A percentile compares a stretch with the other conserved stretches of the same genome.
Conservation (phyloP, 257 asterid species). For the Jacaranda mimosifolia region DNA sequence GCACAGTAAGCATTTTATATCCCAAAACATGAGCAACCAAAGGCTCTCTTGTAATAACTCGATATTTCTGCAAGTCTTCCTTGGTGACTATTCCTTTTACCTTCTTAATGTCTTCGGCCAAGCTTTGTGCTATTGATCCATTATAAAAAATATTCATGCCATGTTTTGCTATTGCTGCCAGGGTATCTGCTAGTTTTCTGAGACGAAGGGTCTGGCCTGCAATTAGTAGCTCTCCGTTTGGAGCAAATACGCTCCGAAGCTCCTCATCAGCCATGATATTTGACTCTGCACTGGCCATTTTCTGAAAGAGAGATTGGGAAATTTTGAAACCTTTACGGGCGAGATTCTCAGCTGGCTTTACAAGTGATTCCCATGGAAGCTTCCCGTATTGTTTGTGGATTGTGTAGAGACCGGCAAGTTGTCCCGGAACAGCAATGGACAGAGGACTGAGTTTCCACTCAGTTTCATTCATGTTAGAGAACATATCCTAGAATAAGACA, state of each 20-base stretch:
- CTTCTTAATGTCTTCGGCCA: slow-evolving; percentile 46
- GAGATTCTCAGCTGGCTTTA: slow-evolving; percentile 35
- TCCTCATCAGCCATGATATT: slow-evolving; percentile 16
- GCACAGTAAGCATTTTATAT: slow-evolving; percentile 45
- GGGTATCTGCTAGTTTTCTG: slow-evolving; percentile 43
- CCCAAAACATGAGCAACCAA: slow-evolving; percentile 44
- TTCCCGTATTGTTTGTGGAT: slow-evolving; percentile 52
- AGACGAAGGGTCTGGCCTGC: slow-evolving; percentile 38
- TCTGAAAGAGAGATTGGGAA: slow-evolving; percentile 38
- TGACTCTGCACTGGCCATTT: not conserved
- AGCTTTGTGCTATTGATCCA: slow-evolving; percentile 46
- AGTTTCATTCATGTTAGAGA: slow-evolving; percentile 23
- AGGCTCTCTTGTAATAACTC: slow-evolving; percentile 49
- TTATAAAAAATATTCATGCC: slow-evolving; percentile 52
- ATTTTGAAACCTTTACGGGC: slow-evolving; percentile 50
- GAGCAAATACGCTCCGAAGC: slow-evolving; percentile 43
- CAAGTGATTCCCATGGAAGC: slow-evolving; percentile 46
- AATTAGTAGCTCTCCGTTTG: slow-evolving; percentile 44
- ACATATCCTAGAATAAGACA: slow-evolving; percentile 46
- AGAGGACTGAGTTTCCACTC: slow-evolving; percentile 42
- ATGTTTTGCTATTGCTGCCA: slow-evolving; percentile 36
- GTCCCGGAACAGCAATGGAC: slow-evolving; percentile 63
- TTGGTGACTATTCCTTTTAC: slow-evolving; percentile 51
- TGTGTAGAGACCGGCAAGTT: slow-evolving; percentile 55
- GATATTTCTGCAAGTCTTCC: slow-evolving; percentile 49